Conservation (phyloP, 2,329 filamentous ascomycete genomes). For the Aureobasidium sp. region DNA sequence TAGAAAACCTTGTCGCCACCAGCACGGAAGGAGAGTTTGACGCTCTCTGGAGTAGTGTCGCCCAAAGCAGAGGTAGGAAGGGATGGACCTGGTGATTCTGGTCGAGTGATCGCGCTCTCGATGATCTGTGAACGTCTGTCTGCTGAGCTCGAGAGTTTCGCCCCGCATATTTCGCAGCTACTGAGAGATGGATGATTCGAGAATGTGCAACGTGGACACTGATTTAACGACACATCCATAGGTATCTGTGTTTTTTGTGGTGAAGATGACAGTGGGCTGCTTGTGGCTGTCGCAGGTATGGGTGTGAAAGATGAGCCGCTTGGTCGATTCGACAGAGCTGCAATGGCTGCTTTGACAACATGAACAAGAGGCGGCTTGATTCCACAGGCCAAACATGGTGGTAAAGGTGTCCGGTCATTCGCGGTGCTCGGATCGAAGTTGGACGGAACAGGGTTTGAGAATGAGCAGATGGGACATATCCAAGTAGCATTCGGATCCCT, state of each 20-base stretch:
- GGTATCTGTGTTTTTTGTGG: background rate
- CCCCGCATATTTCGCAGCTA: conserved; percentile 86
- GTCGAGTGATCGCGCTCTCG: conserved; percentile 35
- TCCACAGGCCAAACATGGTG: conserved; percentile 85
- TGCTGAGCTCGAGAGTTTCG: conserved; percentile 53
- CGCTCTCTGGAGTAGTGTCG: conserved; percentile 57
- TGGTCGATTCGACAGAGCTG: conserved; percentile 55
- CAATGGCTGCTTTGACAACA: conserved; percentile 78
- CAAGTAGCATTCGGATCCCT: conserved; percentile 61
- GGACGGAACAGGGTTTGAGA: conserved; percentile 83
- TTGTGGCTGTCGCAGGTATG: background rate
- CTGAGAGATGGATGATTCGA: conserved; percentile 80
- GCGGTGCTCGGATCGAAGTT: conserved; percentile 86
- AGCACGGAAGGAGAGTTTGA: conserved; percentile 85
- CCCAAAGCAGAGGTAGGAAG: conserved; percentile 36
- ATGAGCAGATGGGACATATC: conserved; percentile 94
- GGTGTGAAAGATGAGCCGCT: conserved; percentile 12
- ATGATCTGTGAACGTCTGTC: conserved; percentile 33
- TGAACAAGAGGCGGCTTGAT: conserved; percentile 82
- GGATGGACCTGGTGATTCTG: conserved; percentile 71
- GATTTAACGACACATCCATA: background rate
- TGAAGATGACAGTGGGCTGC: background rate
- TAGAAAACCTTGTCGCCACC: conserved; percentile 87
- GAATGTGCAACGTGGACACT: conserved; percentile 85
- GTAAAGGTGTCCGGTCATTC: conserved; percentile 67